Percentiles rank a stretch among this genome's conserved stretches.
Conservation (phyloP, 2,329 filamentous ascomycete genomes). For the Ophiocordyceps camponoti-leonardi region DNA sequence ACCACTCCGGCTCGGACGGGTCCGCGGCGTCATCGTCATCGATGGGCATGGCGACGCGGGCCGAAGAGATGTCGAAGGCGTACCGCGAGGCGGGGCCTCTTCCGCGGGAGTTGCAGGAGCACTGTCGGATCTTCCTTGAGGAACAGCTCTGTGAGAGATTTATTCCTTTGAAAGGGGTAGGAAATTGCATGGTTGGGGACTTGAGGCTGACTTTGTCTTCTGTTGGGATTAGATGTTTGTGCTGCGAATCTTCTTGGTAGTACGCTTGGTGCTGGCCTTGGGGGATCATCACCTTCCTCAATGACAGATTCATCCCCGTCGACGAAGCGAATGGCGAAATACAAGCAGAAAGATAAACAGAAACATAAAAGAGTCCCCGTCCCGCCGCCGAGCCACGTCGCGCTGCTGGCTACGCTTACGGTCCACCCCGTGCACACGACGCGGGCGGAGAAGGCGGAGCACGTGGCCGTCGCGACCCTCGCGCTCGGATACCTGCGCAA, state of each 20-base stretch:
- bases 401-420: constrained; percentile 64
- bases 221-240: too few relatives aligned
- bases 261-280: constrained; percentile 36
- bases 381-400: constrained; percentile 56
- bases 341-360: too few relatives aligned
- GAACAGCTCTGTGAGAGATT: constrained; percentile 44
- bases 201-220: too few relatives aligned
- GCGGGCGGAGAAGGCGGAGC: constrained; percentile 43
- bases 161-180: too few relatives aligned
- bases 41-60: too few relatives aligned
- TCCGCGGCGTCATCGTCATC: too few relatives aligned
- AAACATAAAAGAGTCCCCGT: constrained; percentile 33
- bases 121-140: constrained; percentile 57
- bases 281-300: constrained; percentile 8
- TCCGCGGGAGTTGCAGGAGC: constrained; percentile 45
- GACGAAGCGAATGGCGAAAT: too few relatives aligned
- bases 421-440: constrained; percentile 69
- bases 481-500: constrained; percentile 56
- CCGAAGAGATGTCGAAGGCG: too few relatives aligned
- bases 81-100: constrained; percentile 40
- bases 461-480: constrained; percentile 43
- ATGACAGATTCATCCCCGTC: too few relatives aligned
- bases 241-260: constrained; percentile 48
- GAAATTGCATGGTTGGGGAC: too few relatives aligned
- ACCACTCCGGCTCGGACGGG: too few relatives aligned